These are phyloP conservation scores for Malus orientalis DNA, from an alignment of 306 rosid genomes.

Conservation along the genomic window DNA sequence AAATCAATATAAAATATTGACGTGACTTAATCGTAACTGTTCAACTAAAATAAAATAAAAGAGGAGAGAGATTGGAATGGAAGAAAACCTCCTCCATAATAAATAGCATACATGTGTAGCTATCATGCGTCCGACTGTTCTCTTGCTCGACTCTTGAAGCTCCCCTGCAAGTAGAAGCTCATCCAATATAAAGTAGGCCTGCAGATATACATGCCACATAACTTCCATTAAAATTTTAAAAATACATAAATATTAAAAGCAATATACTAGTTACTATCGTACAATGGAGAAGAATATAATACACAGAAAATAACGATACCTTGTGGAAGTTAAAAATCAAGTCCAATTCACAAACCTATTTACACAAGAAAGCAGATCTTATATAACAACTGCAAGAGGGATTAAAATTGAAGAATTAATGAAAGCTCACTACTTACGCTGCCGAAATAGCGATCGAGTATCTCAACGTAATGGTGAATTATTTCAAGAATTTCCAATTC, in stretches of 20 bases:
- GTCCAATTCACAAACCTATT: conserved; percentile 74
- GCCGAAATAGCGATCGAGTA: conserved; percentile 76
- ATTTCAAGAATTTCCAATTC: conserved; percentile 80
- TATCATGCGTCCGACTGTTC: conserved; percentile 68
- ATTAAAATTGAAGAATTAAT: not conserved
- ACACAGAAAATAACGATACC: conserved; percentile 27
- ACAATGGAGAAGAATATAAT: too few relatives aligned
- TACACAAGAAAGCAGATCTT: not conserved
- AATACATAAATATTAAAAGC: not conserved
- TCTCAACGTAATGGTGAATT: conserved; percentile 83
- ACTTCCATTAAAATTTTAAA: not conserved
- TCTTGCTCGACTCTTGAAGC: conserved; percentile 93
- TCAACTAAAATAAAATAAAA: too few relatives aligned
- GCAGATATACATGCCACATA: not conserved
- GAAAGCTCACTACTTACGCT: conserved; percentile 36
- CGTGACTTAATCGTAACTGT: too few relatives aligned
- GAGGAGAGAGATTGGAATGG: too few relatives aligned
- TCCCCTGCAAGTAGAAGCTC: conserved; percentile 88
- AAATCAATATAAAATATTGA: too few relatives aligned
- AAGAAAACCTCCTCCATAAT: too few relatives aligned
- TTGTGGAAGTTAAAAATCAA: conserved; percentile 84
- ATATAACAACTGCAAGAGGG: not conserved
- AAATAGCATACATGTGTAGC: conserved; percentile 64
- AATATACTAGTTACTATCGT: too few relatives aligned
- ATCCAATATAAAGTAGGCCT: conserved; percentile 78